Percentiles rank a stretch among this genome's conserved stretches.
These are phyloP conservation scores for Alternaria sp. DNA, from an alignment of 2,329 filamentous ascomycete genomes.

Conservation along the genomic window DNA sequence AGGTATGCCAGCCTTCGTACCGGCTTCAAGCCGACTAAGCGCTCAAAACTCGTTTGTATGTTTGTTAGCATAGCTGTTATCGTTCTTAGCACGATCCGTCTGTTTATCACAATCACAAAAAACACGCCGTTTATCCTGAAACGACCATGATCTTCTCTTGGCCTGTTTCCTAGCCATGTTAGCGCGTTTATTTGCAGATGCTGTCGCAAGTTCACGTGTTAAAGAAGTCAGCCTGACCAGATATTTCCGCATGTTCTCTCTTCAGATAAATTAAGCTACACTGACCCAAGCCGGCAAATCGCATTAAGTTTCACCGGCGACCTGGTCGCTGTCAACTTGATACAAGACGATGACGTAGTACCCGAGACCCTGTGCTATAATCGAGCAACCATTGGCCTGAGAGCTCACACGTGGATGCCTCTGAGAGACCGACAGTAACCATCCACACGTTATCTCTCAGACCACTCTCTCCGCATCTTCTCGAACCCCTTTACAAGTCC, in stretches of 20 bases:
- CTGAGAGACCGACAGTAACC: neutral
- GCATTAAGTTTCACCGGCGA: neutral
- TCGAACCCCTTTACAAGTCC: neutral
- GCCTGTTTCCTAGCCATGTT: neutral
- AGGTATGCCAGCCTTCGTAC: neutral
- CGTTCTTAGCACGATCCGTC: neutral
- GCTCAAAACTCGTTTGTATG: neutral
- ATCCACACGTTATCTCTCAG: neutral
- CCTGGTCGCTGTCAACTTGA: neutral
- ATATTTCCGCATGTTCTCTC: neutral
- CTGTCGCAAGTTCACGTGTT: neutral
- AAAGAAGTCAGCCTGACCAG: neutral
- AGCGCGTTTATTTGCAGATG: neutral
- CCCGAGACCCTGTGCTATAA: neutral
- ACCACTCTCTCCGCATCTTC: neutral
- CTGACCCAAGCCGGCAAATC: neutral
- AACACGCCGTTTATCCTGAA: neutral
- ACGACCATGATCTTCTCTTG: neutral
- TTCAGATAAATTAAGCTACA: neutral
- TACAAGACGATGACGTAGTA: neutral
- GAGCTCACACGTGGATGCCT: neutral
- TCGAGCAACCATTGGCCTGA: neutral
- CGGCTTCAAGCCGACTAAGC: neutral
- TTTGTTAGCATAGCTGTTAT: neutral
- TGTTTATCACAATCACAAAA: neutral